Evolutionary conservation across 257 asterid species (phyloP).

Genomic region (Cruciata laevipes): DNA sequence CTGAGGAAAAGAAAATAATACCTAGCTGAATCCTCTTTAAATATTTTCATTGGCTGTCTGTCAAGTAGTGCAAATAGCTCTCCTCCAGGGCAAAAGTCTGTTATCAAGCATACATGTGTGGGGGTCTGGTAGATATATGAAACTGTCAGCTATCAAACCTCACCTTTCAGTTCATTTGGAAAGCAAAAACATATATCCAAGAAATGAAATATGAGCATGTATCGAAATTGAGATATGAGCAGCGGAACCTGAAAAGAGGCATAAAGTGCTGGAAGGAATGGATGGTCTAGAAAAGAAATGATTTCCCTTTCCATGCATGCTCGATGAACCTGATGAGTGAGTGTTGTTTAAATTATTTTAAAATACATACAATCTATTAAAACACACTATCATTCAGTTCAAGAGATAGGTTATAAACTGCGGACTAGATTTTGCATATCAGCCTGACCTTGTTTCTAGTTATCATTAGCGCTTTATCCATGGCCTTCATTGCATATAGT

Average conservation of each 20-base stretch:
- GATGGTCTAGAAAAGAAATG: constrained; percentile 88
- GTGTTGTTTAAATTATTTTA: not conserved
- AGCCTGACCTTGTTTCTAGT: constrained; percentile 77
- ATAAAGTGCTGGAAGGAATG: constrained; percentile 91
- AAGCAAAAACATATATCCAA: constrained; percentile 16
- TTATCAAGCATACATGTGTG: constrained; percentile 94
- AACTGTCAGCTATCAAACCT: constrained; percentile 11
- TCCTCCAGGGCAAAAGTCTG: constrained; percentile 96
- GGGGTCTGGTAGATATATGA: constrained; percentile 59
- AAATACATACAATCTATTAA: not conserved
- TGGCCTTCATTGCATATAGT: constrained; percentile 94
- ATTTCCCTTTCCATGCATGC: constrained; percentile 94
- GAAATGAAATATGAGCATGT: no score
- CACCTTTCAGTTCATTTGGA: not conserved
- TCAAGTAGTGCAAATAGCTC: constrained; percentile 90
- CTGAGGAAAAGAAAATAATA: constrained; percentile 18
- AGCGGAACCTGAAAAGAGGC: constrained; percentile 79
- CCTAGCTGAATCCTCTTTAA: constrained; percentile 97
- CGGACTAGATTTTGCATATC: not conserved
- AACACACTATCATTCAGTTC: not conserved
- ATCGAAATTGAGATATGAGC: constrained; percentile 7
- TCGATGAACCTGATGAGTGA: constrained; percentile 72
- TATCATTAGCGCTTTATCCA: constrained; percentile 92
- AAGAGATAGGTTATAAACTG: not conserved
- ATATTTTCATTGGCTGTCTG: constrained; percentile 88